Percentiles rank a stretch among this genome's conserved stretches.
Conservation (phyloP, 768 basidiomycete species). For the Chalciporus piperatus region DNA sequence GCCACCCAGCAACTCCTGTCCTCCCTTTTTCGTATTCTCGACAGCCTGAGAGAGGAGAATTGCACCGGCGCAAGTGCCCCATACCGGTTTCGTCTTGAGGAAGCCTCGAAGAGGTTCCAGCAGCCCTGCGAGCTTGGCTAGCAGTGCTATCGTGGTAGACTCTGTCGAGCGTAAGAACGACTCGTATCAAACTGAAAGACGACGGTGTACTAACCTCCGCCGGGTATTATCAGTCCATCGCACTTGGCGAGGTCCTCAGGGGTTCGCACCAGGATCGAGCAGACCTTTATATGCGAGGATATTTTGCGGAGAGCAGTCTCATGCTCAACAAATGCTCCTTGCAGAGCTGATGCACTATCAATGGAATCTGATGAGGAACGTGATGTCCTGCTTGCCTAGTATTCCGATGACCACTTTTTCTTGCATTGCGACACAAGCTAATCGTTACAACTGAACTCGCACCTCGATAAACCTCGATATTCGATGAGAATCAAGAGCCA, state of each 20-base stretch:
- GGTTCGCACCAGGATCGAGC: conserved; percentile 63
- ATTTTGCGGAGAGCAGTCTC: conserved; percentile 63
- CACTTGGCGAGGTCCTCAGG: conserved; percentile 71
- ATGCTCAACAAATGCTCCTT: conserved; percentile 93
- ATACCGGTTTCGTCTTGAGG: conserved; percentile 70
- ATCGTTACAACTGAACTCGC: not conserved
- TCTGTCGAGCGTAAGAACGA: conserved; percentile 43
- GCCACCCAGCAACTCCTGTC: conserved; percentile 82
- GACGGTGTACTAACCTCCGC: conserved; percentile 58
- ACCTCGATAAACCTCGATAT: not conserved
- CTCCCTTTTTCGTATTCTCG: conserved; percentile 78
- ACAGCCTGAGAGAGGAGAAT: conserved; percentile 78
- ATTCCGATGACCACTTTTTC: conserved; percentile 43
- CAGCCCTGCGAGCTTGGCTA: conserved; percentile 71
- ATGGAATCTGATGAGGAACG: not conserved
- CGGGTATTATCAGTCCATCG: conserved; percentile 89
- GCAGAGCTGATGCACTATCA: conserved; percentile 59
- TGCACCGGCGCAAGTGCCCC: conserved; percentile 97
- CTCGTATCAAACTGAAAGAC: not conserved
- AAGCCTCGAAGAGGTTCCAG: conserved; percentile 78
- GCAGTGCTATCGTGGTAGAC: conserved; percentile 86
- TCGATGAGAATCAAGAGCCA: not conserved
- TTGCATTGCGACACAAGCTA: conserved; percentile 6
- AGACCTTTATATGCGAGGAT: conserved; percentile 43
- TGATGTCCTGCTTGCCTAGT: conserved; percentile 39